Evolutionary conservation across 192 early-diverging fungal genomes (phyloP).

Genomic region (Phycomyces blakesleeanus): DNA sequence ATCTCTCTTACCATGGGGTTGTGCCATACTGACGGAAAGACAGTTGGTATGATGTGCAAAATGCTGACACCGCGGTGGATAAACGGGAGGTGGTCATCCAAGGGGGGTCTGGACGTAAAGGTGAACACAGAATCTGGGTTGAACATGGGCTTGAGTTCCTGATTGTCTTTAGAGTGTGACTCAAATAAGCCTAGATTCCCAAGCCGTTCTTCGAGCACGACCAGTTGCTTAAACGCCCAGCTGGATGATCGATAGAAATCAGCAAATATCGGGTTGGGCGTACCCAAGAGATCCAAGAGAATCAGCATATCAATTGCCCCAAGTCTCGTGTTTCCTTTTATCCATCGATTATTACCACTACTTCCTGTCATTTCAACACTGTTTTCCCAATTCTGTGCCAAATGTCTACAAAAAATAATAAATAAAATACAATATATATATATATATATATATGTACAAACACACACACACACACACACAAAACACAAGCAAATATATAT

Average conservation of each 20-base stretch:
- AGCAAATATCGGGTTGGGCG: constrained; percentile 45
- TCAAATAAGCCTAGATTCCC: background rate
- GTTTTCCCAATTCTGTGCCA: constrained; percentile 77
- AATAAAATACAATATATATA: too few species aligned
- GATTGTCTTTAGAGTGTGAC: background rate
- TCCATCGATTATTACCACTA: background rate
- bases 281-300: constrained; percentile 85
- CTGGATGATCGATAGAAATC: constrained; percentile 66
- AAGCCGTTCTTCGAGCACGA: constrained; percentile 64
- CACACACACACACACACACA: too few species aligned
- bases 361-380: background rate
- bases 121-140: constrained; percentile 6
- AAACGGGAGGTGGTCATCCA: constrained; percentile 93
- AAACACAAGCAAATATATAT: too few species aligned
- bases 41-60: constrained; percentile 79
- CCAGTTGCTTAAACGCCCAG: constrained; percentile 62
- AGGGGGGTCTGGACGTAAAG: constrained; percentile 32
- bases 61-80: constrained; percentile 72
- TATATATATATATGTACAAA: too few species aligned
- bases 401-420: constrained; percentile 54
- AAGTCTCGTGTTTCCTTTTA: background rate
- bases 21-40: constrained; percentile 91
- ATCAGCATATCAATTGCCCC: constrained; percentile 74
- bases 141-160: constrained; percentile 11
- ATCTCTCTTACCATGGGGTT: constrained; percentile 38